Conservation (phyloP, 1,284 basidiomycete genomes). For the Porodaedalea pini region DNA sequence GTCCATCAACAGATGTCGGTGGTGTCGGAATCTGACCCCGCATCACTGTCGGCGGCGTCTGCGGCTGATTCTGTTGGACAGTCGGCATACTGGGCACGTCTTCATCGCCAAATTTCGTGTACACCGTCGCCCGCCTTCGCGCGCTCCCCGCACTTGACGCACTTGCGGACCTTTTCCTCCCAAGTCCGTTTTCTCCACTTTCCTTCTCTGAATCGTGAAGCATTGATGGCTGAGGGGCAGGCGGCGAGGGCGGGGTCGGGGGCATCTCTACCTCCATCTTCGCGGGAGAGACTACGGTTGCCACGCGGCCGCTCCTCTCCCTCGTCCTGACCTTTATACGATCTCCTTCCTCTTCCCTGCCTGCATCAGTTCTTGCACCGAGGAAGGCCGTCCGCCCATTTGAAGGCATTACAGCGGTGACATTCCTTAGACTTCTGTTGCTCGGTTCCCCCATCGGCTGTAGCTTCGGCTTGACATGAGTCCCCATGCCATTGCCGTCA, state of each 20-base stretch:
- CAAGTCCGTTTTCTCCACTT: background rate
- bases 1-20: slow-evolving; percentile 18
- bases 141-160: background rate
- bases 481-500: background rate
- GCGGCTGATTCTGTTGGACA: background rate
- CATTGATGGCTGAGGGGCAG: background rate
- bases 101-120: background rate
- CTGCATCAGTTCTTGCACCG: background rate
- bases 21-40: slow-evolving; percentile 16
- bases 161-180: background rate
- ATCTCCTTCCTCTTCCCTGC: background rate
- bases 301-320: background rate
- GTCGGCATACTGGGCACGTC: background rate
- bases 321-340: background rate
- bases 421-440: background rate
- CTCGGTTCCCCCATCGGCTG: background rate
- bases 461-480: background rate
- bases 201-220: background rate
- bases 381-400: background rate
- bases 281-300: background rate
- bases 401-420: background rate
- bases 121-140: background rate
- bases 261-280: background rate
- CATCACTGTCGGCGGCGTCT: background rate
- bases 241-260: slow-evolving; percentile 2